These are phyloP conservation scores for Biscutella laevigata DNA, from an alignment of 441 rosid species.

Conservation along the genomic window DNA sequence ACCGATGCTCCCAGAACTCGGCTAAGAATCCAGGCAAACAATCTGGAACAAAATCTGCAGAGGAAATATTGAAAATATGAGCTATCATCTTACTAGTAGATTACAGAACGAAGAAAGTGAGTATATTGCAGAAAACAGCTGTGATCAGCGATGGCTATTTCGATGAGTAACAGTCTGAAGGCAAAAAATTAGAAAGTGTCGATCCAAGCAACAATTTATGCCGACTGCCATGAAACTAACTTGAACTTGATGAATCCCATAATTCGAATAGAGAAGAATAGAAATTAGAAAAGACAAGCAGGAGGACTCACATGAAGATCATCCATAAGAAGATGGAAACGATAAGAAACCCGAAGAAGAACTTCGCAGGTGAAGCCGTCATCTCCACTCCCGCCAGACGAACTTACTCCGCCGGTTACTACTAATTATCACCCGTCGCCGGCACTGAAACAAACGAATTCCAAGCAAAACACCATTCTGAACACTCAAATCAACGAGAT, in stretches of 20 bases:
- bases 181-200: too few relatives aligned
- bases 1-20: conserved; percentile 72
- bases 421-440: conserved; percentile 13
- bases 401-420: conserved; percentile 15
- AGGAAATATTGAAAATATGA: conserved; percentile 16
- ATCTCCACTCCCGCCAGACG: conserved; percentile 26
- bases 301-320: conserved; percentile 72
- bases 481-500: conserved; percentile 1
- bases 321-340: conserved; percentile 76
- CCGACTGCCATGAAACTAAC: too few relatives aligned
- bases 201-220: too few relatives aligned
- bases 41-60: conserved; percentile 77
- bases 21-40: conserved; percentile 81
- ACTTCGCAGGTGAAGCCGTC: conserved; percentile 88
- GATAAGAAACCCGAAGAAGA: conserved; percentile 78
- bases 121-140: neutral
- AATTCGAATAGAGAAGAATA: conserved; percentile 5
- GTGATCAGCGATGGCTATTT: too few relatives aligned
- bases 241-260: too few relatives aligned
- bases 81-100: neutral
- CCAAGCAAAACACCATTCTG: conserved; percentile 35
- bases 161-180: too few relatives aligned
- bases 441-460: conserved; percentile 22
- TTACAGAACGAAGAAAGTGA: neutral
- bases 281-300: too few relatives aligned